Evolutionary conservation across 2,329 filamentous ascomycete species (phyloP).

Genomic region (Colletotrichum phormii): DNA sequence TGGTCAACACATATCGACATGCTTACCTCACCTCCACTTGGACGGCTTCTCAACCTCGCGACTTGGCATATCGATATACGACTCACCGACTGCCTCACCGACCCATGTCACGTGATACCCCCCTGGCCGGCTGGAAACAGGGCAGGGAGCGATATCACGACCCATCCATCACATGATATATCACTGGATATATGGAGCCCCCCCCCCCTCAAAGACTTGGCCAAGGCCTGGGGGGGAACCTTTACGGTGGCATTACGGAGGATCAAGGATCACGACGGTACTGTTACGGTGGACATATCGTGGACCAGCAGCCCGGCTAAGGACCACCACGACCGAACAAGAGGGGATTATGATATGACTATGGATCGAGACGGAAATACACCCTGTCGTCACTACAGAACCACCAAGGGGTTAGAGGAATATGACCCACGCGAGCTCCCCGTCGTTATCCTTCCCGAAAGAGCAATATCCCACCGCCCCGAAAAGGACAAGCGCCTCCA

Average conservation of each 20-base stretch:
- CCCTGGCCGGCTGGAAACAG: neutral
- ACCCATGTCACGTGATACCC: conserved; percentile 22
- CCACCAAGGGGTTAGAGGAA: conserved; percentile 11
- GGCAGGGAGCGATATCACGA: neutral
- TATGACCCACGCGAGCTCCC: neutral
- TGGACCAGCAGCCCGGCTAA: conserved; percentile 7
- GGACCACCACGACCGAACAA: conserved; percentile 17
- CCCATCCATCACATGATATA: conserved; percentile 35
- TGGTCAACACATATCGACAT: neutral
- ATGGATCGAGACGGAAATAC: neutral
- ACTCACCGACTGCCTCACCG: neutral
- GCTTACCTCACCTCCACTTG: neutral
- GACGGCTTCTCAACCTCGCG: neutral
- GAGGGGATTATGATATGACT: conserved; percentile 22
- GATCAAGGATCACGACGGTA: conserved; percentile 1
- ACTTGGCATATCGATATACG: neutral
- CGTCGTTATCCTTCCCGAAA: conserved; percentile 43
- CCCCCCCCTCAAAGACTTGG: neutral
- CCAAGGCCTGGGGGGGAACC: neutral
- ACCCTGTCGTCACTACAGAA: conserved; percentile 24
- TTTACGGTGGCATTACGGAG: conserved; percentile 6
- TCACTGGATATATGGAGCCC: neutral
- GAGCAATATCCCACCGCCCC: conserved; percentile 45
- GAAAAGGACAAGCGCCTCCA: conserved; percentile 47
- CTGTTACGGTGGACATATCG: conserved; percentile 12